Conservation (phyloP, 768 basidiomycete genomes). For the Mycena filopes region DNA sequence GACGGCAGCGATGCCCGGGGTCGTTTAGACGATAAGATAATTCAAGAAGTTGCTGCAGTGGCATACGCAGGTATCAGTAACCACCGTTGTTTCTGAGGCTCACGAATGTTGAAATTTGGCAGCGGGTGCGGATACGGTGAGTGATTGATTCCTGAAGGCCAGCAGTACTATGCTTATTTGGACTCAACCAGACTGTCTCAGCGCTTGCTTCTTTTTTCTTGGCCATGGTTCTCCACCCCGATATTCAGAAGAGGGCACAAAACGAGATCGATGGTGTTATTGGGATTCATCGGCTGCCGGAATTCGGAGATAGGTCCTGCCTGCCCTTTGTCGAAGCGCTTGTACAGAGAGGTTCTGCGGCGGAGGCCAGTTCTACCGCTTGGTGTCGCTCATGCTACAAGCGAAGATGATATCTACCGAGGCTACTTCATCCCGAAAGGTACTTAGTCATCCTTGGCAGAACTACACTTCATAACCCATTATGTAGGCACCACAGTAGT, state of each 20-base stretch:
- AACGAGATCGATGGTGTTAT: background rate
- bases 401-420: constrained; percentile 42
- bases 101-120: background rate
- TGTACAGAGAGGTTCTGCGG: constrained; percentile 1
- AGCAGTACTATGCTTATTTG: background rate
- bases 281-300: background rate
- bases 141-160: too few species aligned
- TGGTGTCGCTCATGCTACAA: constrained; percentile 7
- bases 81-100: constrained; percentile 34
- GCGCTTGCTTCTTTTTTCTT: background rate
- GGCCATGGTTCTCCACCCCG: constrained; percentile 3
- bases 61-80: constrained; percentile 41
- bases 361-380: background rate
- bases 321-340: constrained; percentile 3
- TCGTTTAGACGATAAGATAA: constrained; percentile 31
- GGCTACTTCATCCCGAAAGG: constrained; percentile 47
- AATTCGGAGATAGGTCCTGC: background rate
- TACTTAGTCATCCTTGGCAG: background rate
- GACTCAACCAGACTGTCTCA: background rate
- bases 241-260: background rate
- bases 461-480: background rate
- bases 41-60: constrained; percentile 43
- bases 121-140: too few species aligned
- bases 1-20: constrained; percentile 10
- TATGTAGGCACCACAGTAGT: constrained; percentile 34